Conservation (phyloP, 192 early-diverging fungal species). For the Backusella tuberculispora region DNA sequence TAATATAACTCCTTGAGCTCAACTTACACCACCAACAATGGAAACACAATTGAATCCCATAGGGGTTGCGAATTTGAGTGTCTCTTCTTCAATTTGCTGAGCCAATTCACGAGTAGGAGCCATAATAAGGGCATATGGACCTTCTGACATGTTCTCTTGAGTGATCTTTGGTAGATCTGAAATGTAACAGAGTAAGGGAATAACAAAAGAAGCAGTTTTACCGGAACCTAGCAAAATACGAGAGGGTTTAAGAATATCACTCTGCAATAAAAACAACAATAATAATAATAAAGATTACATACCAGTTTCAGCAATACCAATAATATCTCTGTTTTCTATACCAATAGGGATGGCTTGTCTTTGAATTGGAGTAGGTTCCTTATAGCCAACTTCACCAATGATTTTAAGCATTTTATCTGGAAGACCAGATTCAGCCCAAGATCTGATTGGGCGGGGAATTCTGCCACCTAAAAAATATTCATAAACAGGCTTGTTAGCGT, state of each 20-base stretch:
- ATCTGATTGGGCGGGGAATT: conserved; percentile 88
- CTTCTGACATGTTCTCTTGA: conserved; percentile 79
- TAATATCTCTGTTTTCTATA: conserved; percentile 87
- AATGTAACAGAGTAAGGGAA: conserved; percentile 95
- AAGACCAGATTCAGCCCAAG: conserved; percentile 85
- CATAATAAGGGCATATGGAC: conserved; percentile 93
- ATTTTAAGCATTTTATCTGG: conserved; percentile 70
- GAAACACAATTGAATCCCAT: conserved; percentile 87
- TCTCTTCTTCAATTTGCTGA: conserved; percentile 94
- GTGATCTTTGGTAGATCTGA: conserved; percentile 75
- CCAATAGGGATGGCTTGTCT: conserved; percentile 96
- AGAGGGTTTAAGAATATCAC: neutral
- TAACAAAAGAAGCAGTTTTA: conserved; percentile 95
- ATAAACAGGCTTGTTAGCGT: neutral
- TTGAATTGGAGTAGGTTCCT: conserved; percentile 96
- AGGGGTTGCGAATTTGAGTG: conserved; percentile 86
- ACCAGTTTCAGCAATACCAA: conserved; percentile 89
- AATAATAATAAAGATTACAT: conserved; percentile 8
- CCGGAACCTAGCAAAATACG: conserved; percentile 67
- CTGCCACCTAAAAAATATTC: conserved; percentile 61
- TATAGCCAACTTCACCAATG: conserved; percentile 87
- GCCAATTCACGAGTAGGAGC: conserved; percentile 98
- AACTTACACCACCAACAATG: conserved; percentile 73
- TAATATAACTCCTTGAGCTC: neutral
- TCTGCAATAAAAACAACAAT: neutral